phyloP scores from a whole-genome alignment of 768 basidiomycete species.

The Hemileccinum rubropunctum region DNA sequence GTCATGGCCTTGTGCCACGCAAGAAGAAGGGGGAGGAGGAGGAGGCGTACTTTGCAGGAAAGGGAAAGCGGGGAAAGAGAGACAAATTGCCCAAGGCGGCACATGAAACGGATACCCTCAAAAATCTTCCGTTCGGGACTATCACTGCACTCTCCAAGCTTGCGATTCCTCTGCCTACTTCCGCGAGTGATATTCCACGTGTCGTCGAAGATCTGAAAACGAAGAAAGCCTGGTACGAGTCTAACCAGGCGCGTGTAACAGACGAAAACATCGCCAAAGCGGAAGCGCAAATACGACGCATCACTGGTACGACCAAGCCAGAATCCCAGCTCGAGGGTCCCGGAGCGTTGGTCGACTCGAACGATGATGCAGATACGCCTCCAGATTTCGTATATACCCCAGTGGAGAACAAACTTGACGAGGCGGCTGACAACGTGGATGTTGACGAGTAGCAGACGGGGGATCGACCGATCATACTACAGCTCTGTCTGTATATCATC shows the following conservation, averaged over 20 bases:
- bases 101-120: constrained; percentile 35
- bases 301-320: constrained; percentile 44
- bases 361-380: constrained; percentile 40
- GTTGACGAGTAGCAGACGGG: constrained; percentile 28
- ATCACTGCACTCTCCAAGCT: constrained; percentile 83
- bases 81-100: constrained; percentile 40
- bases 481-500: constrained; percentile 12
- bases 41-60: constrained; percentile 76
- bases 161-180: constrained; percentile 87
- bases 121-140: constrained; percentile 79
- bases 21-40: constrained; percentile 96
- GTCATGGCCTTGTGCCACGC: constrained; percentile 64
- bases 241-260: constrained; percentile 82
- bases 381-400: constrained; percentile 47
- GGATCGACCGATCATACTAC: constrained; percentile 13
- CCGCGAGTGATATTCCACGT: constrained; percentile 71
- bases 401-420: constrained; percentile 31
- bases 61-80: constrained; percentile 64
- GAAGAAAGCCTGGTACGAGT: constrained; percentile 94
- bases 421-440: constrained; percentile 39
- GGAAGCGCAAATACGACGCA: constrained; percentile 67
- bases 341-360: constrained; percentile 32
- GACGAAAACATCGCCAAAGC: constrained; percentile 79
- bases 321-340: constrained; percentile 30
- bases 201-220: constrained; percentile 87